Base-by-base conservation (phyloP, 495 filamentous ascomycete species). In the Emericellopsis terricola region DNA sequence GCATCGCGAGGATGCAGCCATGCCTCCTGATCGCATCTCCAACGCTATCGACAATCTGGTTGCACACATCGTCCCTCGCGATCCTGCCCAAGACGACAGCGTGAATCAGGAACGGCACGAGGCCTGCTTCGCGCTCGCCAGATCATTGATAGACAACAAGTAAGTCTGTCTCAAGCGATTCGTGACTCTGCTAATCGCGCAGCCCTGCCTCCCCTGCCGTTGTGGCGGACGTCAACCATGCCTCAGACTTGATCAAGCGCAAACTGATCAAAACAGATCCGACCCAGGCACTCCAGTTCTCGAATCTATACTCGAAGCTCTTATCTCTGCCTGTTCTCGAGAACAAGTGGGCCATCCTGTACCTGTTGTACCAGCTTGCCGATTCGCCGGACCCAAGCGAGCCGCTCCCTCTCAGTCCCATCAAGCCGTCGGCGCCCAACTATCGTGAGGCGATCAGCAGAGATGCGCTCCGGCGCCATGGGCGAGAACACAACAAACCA, bases 281-380 rank as follows among this genome's bases (percentile, higher is more conserved):
- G 1, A 85, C 80, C 41, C 81, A 86, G 49, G 83, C 83, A n/a
- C 58, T 87, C 17, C 67, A 73, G 16, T 94, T 94, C 55, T 77
- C 80, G 11, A 83, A 89, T 48, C 65, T 96, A 31, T 92, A 87
- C 57, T 79, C 81, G 24, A 68, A 79, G 26, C 69, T 99, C 16
- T 62, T 94, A 14, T 78, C 84, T 17, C 76, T 91, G 43, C 86
- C 87, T 3, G 86, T 96, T 2, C 63, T 99, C 19, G 76, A 75
- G 44, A 78, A 93, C 52, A 99, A 96, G 69, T 94, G 87, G 84
- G 84, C 79, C 2, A 92, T 94, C 41, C 63, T 99, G 4, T 84
- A 87, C 48, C 68, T 99, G 28, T 71, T 99, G 15, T 78, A 84
- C 46, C 77, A 79, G 42, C 64, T 97, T 28, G 73, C 78, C 31